phyloP scores from a whole-genome alignment of 2,329 filamentous ascomycete genomes.

The Seiridium unicorne region DNA sequence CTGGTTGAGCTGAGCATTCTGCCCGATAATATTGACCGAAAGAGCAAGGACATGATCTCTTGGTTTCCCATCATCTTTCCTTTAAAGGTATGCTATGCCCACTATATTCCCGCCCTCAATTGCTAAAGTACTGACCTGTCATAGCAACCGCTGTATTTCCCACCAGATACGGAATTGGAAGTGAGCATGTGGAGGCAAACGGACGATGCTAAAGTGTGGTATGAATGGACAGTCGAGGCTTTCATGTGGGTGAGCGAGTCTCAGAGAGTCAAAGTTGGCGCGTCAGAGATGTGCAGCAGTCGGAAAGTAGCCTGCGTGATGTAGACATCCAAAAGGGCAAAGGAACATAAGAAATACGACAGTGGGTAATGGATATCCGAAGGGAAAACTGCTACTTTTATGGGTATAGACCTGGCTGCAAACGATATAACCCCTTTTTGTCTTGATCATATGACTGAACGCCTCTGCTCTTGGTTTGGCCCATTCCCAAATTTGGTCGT shows the following conservation, averaged over 20 bases:
- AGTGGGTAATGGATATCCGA: too few relatives aligned
- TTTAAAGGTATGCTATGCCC: conserved; percentile 65
- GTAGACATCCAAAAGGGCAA: conserved; percentile 34
- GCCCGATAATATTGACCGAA: conserved; percentile 84
- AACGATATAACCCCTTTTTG: not conserved
- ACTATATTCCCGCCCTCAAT: not conserved
- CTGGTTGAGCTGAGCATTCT: conserved; percentile 88
- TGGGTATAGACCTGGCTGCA: not conserved
- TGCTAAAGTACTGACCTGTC: not conserved
- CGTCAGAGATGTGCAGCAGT: conserved; percentile 67
- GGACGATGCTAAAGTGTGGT: conserved; percentile 95
- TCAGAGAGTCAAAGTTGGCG: conserved; percentile 62
- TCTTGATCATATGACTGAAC: conserved; percentile 3
- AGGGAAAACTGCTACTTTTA: not conserved
- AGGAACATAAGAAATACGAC: too few relatives aligned
- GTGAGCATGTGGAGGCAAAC: conserved; percentile 96
- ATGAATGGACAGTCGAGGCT: conserved; percentile 94
- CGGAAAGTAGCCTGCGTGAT: conserved; percentile 70
- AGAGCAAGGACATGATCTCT: conserved; percentile 97
- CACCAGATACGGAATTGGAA: conserved; percentile 79
- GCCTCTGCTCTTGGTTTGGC: not conserved
- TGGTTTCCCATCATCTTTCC: conserved; percentile 99
- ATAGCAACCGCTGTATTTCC: conserved; percentile 81
- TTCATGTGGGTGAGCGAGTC: conserved; percentile 65
- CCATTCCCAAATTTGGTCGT: not conserved